These are phyloP conservation scores for Globisporangium abappressorium DNA, from an alignment of 352 stramenopile species.

Conservation along the genomic window DNA sequence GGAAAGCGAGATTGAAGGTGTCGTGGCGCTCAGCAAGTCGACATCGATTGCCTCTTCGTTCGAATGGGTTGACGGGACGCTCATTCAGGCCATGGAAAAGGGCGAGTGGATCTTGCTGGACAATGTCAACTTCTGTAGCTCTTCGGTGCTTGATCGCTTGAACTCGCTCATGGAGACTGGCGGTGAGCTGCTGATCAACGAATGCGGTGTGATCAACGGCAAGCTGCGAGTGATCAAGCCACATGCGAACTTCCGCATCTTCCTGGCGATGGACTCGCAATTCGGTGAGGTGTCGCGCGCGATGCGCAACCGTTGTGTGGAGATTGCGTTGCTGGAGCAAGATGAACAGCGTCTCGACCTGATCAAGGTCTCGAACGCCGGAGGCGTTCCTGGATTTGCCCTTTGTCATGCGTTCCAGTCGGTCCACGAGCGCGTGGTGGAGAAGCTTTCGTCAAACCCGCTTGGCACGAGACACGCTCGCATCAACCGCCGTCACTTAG, in stretches of 20 bases:
- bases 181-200: conserved; percentile 97
- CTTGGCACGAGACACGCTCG: conserved; percentile 27
- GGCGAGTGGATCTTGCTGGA: conserved; percentile 99
- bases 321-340: conserved; percentile 83
- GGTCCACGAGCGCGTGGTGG: conserved; percentile 51
- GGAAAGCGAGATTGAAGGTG: conserved; percentile 27
- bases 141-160: conserved; percentile 98
- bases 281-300: conserved; percentile 97
- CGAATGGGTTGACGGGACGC: conserved; percentile 97
- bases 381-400: conserved; percentile 63
- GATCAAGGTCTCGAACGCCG: conserved; percentile 53
- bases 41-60: conserved; percentile 87
- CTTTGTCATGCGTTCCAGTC: conserved; percentile 62
- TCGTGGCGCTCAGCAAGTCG: conserved; percentile 63
- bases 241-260: conserved; percentile 98
- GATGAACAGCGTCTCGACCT: conserved; percentile 62
- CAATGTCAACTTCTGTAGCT: conserved; percentile 99
- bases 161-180: conserved; percentile 99
- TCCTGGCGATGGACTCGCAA: conserved; percentile 97
- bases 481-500: conserved; percentile 69
- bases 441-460: conserved; percentile 25
- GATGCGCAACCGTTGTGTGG: conserved; percentile 99
- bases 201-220: conserved; percentile 94
- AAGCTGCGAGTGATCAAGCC: conserved; percentile 93
- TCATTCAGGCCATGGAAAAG: conserved; percentile 97